Percentiles rank a stretch among this genome's conserved stretches.
phyloP scores from a whole-genome alignment of 371 early-diverging fungal genomes.

The Mycotypha africana region DNA sequence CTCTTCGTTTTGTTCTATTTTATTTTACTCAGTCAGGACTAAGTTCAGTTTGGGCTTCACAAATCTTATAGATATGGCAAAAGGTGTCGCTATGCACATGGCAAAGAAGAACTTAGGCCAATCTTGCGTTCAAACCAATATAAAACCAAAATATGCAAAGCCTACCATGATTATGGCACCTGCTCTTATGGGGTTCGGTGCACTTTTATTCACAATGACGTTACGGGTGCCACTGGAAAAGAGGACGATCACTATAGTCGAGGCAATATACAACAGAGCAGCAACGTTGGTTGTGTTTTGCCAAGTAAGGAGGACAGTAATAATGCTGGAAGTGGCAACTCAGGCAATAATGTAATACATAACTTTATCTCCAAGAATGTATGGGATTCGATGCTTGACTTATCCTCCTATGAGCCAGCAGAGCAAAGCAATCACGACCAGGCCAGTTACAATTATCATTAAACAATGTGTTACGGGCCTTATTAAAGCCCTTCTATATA shows the following conservation, averaged over 20 bases:
- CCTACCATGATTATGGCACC: conserved; percentile 77
- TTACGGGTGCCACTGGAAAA: background rate
- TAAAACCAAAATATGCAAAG: conserved; percentile 81
- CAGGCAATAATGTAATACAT: background rate
- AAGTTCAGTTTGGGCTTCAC: too few species aligned
- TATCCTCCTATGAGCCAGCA: background rate
- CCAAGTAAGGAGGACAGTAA: too few species aligned
- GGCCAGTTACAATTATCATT: too few species aligned
- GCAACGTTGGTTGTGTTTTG: too few species aligned
- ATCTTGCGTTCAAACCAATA: conserved; percentile 87
- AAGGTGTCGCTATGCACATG: conserved; percentile 96
- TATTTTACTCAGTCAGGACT: too few species aligned
- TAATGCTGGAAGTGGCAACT: background rate
- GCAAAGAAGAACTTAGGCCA: conserved; percentile 63
- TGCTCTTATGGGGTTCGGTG: conserved; percentile 91
- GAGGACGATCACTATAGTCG: too few species aligned
- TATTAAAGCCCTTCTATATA: too few species aligned
- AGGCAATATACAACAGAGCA: too few species aligned
- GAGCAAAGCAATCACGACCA: too few species aligned
- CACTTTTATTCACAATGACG: conserved; percentile 79
- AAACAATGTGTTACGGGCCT: too few species aligned
- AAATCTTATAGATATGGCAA: conserved; percentile 65
- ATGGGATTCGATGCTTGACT: background rate
- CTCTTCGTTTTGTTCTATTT: background rate
- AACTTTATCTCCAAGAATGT: background rate